A percentile compares a stretch with the other conserved stretches of the same genome.
Conservation (phyloP, 2,329 filamentous ascomycete species). For the Ophiocordyceps robertsii region DNA sequence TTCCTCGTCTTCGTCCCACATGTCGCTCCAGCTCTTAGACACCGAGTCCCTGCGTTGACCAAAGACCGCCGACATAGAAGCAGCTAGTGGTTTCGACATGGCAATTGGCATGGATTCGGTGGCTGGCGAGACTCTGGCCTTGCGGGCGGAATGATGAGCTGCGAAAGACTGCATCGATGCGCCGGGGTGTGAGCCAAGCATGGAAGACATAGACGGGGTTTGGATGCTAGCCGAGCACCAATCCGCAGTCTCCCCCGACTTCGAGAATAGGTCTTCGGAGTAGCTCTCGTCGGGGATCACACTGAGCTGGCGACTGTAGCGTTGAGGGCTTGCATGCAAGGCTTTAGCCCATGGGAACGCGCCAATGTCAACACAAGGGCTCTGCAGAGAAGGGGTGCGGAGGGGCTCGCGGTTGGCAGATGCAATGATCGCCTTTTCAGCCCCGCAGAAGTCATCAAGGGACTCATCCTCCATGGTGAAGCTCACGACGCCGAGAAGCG, state of each 20-base stretch:
- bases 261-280: constrained; percentile 73
- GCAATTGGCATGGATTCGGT: constrained; percentile 65
- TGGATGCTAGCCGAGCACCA: constrained; percentile 70
- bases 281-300: constrained; percentile 72
- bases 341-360: constrained; percentile 94
- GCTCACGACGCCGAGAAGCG: constrained; percentile 65
- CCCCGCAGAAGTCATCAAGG: constrained; percentile 85
- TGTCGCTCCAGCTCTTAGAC: constrained; percentile 98
- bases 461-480: constrained; percentile 91
- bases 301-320: constrained; percentile 68
- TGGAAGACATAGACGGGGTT: constrained; percentile 71
- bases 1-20: constrained; percentile 88
- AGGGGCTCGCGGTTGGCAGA: constrained; percentile 90
- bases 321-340: constrained; percentile 58
- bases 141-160: constrained; percentile 28
- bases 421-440: constrained; percentile 62
- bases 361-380: constrained; percentile 64
- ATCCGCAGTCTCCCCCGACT: constrained; percentile 57
- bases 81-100: constrained; percentile 60
- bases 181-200: constrained; percentile 70
- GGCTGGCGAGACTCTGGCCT: constrained; percentile 38
- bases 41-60: constrained; percentile 64
- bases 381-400: constrained; percentile 88
- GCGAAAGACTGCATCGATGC: constrained; percentile 66
- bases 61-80: constrained; percentile 68